Evolutionary conservation across 768 basidiomycete genomes (phyloP).

Genomic region (Leucosporidium yakuticum): DNA sequence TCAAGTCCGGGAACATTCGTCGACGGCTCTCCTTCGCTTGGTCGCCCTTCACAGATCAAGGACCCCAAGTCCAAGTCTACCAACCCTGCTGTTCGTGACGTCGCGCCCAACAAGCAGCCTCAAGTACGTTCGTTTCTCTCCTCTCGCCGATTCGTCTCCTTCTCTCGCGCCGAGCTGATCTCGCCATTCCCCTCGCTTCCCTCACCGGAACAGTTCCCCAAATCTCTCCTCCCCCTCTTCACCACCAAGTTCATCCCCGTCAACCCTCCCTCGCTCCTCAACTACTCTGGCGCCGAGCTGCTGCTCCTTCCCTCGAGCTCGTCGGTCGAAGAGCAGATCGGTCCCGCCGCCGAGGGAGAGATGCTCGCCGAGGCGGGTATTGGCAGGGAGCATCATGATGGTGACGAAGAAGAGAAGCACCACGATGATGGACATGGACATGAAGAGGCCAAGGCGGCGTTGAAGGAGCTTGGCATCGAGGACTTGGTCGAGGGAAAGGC

Average conservation of each 20-base stretch:
- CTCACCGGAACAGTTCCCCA: conserved; percentile 11
- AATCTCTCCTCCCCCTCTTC: conserved; percentile 28
- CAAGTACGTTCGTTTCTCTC: conserved; percentile 7
- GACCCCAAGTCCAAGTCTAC: conserved; percentile 52
- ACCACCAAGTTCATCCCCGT: conserved; percentile 54
- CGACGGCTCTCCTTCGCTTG: neutral
- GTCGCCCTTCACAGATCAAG: conserved; percentile 45
- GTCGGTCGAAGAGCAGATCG: conserved; percentile 52
- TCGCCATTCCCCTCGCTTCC: neutral
- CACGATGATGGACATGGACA: conserved; percentile 47
- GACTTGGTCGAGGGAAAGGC: conserved; percentile 52
- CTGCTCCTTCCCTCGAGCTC: conserved; percentile 54
- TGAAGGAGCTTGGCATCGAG: conserved; percentile 49
- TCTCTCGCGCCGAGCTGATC: too few species aligned
- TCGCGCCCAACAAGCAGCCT: conserved; percentile 12
- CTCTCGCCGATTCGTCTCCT: too few species aligned
- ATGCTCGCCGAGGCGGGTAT: conserved; percentile 23
- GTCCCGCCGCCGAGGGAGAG: conserved; percentile 36
- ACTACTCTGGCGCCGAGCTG: conserved; percentile 55
- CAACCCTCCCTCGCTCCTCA: conserved; percentile 52
- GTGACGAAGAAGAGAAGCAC: conserved; percentile 46
- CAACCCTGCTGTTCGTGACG: conserved; percentile 42
- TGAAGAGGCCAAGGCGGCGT: conserved; percentile 37
- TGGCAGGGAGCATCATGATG: conserved; percentile 32
- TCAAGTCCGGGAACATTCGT: too few species aligned